phyloP scores from a whole-genome alignment of 2,329 filamentous ascomycete species.

The Colletotrichum incanum region DNA sequence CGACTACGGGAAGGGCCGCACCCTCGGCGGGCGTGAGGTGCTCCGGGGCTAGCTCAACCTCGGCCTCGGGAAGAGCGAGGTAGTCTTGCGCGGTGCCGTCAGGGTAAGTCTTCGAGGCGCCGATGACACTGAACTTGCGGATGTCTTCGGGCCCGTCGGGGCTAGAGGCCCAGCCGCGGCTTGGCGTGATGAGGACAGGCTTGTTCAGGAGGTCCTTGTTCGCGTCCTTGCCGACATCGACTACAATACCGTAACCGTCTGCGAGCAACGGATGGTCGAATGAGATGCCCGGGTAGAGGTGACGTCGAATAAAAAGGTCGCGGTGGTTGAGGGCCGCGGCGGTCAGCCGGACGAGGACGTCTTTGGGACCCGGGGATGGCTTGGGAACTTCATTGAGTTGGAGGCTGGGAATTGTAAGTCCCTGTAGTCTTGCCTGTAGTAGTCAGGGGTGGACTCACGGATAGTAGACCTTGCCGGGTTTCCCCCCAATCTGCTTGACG shows the following conservation, averaged over 20 bases:
- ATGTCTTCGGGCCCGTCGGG: slow-evolving; percentile 81
- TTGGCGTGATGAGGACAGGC: slow-evolving; percentile 84
- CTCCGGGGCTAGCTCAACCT: slow-evolving; percentile 82
- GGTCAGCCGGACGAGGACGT: slow-evolving; percentile 83
- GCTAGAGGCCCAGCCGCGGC: slow-evolving; percentile 81
- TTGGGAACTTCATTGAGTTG: slow-evolving; percentile 73
- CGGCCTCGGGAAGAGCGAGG: slow-evolving; percentile 76
- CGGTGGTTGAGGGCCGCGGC: slow-evolving; percentile 94
- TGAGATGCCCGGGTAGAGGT: slow-evolving; percentile 88
- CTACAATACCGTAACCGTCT: slow-evolving; percentile 85
- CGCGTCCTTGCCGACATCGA: slow-evolving; percentile 70
- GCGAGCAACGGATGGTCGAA: slow-evolving; percentile 85
- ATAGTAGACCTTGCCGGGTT: slow-evolving; percentile 91
- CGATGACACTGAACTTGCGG: slow-evolving; percentile 74
- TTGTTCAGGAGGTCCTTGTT: slow-evolving; percentile 67
- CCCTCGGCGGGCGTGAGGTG: slow-evolving; percentile 83
- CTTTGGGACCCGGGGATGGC: slow-evolving; percentile 74
- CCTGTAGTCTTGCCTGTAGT: too few relatives aligned
- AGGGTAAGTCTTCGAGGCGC: slow-evolving; percentile 76
- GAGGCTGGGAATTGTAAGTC: slow-evolving; percentile 60
- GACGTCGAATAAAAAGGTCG: slow-evolving; percentile 93
- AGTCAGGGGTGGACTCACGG: slow-evolving; percentile 65
- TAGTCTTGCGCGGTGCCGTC: slow-evolving; percentile 84
- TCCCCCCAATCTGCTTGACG: slow-evolving; percentile 81
- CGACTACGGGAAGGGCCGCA: slow-evolving; percentile 87